Conservation (phyloP, 805 yeast species). For the Zygosaccharomyces bisporus region DNA sequence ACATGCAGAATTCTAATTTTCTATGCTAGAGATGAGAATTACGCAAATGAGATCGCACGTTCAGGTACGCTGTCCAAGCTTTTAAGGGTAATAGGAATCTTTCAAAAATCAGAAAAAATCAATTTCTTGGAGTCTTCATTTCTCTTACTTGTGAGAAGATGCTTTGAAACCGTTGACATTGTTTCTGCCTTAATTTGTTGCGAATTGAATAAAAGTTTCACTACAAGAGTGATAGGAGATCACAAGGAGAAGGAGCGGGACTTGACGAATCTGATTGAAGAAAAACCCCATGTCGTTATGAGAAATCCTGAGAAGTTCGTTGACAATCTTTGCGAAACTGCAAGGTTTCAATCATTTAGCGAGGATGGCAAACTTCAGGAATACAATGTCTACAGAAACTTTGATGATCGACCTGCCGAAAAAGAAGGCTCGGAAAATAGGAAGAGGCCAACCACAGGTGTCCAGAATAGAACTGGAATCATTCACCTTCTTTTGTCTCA, state of each 20-base stretch:
- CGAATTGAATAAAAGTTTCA: conserved; percentile 48
- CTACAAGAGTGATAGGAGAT: conserved; percentile 34
- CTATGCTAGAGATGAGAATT: conserved; percentile 45
- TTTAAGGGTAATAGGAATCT: conserved; percentile 41
- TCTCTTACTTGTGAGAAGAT: conserved; percentile 57
- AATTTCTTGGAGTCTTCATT: conserved; percentile 46
- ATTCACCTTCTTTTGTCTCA: conserved; percentile 62
- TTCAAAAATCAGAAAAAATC: conserved; percentile 38
- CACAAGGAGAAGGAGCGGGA: conserved; percentile 41
- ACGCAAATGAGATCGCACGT: conserved; percentile 41
- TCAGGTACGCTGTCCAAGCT: conserved; percentile 48
- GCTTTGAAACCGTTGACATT: conserved; percentile 58
- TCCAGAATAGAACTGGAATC: conserved; percentile 48
- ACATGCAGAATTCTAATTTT: conserved; percentile 54
- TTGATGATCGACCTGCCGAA: conserved; percentile 21
- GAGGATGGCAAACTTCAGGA: conserved; percentile 34
- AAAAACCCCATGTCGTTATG: conserved; percentile 44
- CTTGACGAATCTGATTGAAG: conserved; percentile 45
- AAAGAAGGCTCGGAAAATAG: conserved; percentile 21
- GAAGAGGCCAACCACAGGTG: conserved; percentile 15
- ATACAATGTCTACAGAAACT: conserved; percentile 28
- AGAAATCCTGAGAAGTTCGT: conserved; percentile 49
- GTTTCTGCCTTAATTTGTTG: conserved; percentile 47
- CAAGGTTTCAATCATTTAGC: conserved; percentile 45
- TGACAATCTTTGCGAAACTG: conserved; percentile 41